phyloP scores from a whole-genome alignment of 139 green algal genomes.

The Volvox reticuliferus region DNA sequence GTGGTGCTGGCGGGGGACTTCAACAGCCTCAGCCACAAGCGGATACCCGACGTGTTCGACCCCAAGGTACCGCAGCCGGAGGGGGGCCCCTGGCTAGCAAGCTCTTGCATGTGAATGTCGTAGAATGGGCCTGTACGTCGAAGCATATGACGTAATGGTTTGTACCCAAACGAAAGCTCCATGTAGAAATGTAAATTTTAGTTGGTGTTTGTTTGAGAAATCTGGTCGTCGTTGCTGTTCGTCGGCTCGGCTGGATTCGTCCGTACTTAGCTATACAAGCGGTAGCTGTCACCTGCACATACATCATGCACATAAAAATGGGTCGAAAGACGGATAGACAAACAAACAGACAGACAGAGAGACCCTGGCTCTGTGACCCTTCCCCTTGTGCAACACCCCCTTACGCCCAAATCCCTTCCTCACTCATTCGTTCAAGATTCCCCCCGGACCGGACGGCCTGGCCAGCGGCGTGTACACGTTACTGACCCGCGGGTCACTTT shows the following conservation, averaged over 20 bases:
- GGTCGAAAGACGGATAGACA: neutral
- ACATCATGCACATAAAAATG: neutral
- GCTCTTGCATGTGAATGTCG: no score
- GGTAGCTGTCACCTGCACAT: neutral
- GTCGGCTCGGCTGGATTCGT: neutral
- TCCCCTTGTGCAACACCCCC: neutral
- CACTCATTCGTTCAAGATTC: neutral
- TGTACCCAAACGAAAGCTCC: no score
- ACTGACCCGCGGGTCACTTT: constrained; percentile 44
- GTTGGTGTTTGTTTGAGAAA: neutral
- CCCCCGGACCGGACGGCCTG: neutral
- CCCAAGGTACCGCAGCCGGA: neutral
- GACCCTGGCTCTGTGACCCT: neutral
- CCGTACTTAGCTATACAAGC: neutral
- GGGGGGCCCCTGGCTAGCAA: no score
- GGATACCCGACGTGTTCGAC: constrained; percentile 47
- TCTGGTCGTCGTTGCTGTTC: no score
- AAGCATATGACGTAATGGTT: no score
- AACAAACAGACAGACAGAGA: neutral
- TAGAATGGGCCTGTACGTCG: no score
- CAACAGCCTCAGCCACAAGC: constrained; percentile 57
- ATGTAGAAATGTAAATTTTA: no score
- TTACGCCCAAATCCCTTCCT: neutral
- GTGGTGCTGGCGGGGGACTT: constrained; percentile 65
- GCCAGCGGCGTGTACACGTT: constrained; percentile 59